These are phyloP conservation scores for Colletotrichum echinochloae DNA, from an alignment of 2,329 filamentous ascomycete genomes.

Conservation along the genomic window DNA sequence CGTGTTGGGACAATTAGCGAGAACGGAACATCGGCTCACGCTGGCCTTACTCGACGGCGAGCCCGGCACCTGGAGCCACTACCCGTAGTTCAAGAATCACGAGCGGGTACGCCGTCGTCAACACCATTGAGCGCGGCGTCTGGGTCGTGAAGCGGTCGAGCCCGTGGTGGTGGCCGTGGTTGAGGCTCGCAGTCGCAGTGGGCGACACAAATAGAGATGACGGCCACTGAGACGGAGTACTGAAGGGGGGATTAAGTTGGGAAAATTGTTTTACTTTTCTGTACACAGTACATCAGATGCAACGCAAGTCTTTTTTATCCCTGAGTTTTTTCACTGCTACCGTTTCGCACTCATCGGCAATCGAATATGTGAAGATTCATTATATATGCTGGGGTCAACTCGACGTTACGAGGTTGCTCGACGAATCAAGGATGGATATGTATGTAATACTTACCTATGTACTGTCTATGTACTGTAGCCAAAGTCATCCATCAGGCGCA, in stretches of 20 bases:
- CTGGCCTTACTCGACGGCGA: slow-evolving; percentile 26
- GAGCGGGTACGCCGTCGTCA: slow-evolving; percentile 56
- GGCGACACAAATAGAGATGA: too few relatives aligned
- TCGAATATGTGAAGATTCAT: too few relatives aligned
- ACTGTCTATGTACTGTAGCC: too few relatives aligned
- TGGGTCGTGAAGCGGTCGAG: slow-evolving; percentile 51
- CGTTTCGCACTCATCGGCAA: too few relatives aligned
- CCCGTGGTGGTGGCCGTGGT: slow-evolving; percentile 36
- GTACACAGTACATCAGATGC: neutral
- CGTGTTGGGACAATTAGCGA: neutral
- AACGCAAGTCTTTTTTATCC: neutral
- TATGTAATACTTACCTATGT: too few relatives aligned
- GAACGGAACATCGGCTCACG: neutral
- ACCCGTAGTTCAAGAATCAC: slow-evolving; percentile 56
- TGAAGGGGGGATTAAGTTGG: neutral
- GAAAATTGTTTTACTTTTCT: neutral
- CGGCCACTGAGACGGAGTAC: fast-evolving
- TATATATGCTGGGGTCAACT: too few relatives aligned
- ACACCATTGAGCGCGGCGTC: slow-evolving; percentile 60
- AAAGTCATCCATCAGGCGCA: too few relatives aligned
- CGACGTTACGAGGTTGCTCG: too few relatives aligned
- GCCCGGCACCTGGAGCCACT: slow-evolving; percentile 55
- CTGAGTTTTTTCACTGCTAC: too few relatives aligned
- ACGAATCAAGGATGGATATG: too few relatives aligned
- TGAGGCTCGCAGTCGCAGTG: neutral